Base-by-base conservation (phyloP, 2,329 filamentous ascomycete genomes). In the Pseudogymnoascus sp. region DNA sequence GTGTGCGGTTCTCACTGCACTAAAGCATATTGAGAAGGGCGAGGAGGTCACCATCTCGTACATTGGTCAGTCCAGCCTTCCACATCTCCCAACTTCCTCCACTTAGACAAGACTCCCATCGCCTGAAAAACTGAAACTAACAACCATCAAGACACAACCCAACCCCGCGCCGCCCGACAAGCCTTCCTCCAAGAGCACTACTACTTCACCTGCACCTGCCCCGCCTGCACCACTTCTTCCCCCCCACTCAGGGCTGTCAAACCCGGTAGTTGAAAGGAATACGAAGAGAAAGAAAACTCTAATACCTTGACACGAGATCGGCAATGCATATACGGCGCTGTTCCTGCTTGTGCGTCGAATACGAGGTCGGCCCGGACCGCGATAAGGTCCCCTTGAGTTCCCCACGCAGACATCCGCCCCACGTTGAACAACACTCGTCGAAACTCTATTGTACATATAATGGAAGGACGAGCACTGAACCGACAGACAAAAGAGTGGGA, bases 141-240 rank as follows among this genome's bases (percentile, higher is more conserved):
- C 25, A 16, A 6, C 45, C 45, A 78, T 42, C 73, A 75, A 12
- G 73, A 72, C 11, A 72, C 75, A 0, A 66, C 77, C 4, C 71
- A 74, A n/a, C 64, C 62, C 4, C 69, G 69, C 2, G 60, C 64
- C 1, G 62, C 64, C 1, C 71, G 77, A 19, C 72, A 73, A 63
- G 64, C 66, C 0, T 68, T 72, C 55, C 68, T 75, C 5, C 61
- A 64, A 16, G 62, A 70, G 7, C 73, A 72, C 5, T 76, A 77
- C 63, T 73, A 75, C n/a, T 79, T 79, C 62, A 72, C 67, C 1
- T 79, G 77, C 63, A 66, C 67, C 1, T 79, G 77, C 64, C 35
- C 66, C 1, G 73, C 75, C 33, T 79, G 77, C 63, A 67, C 64
- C 2, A 52, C 45, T 30, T 9, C 45, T 52, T 30, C 45, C 45